Conservation (phyloP, 768 basidiomycete species). For the Lepiota brunneoincarnata region DNA sequence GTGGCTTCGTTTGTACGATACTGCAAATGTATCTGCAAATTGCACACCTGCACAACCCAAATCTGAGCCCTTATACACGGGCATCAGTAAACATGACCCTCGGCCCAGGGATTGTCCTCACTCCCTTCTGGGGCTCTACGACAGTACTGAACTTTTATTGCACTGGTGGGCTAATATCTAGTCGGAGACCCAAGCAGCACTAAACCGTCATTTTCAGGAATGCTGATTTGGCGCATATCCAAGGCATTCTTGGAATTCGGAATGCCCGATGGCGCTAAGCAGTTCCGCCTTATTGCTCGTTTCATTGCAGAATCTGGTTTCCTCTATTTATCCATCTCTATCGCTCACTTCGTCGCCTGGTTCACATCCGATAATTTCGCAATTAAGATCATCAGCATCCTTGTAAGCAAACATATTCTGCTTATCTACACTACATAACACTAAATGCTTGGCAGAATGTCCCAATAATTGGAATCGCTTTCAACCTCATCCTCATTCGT, state of each 20-base stretch:
- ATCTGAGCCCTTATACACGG: neutral
- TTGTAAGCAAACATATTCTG: too few relatives aligned
- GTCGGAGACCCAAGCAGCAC: too few relatives aligned
- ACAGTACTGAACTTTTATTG: neutral
- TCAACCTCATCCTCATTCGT: slow-evolving; percentile 4
- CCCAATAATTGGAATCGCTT: neutral
- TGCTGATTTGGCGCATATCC: too few relatives aligned
- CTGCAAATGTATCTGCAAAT: neutral
- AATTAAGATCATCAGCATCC: neutral
- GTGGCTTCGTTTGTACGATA: neutral
- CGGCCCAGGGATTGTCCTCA: neutral
- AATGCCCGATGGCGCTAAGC: neutral
- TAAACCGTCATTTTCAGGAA: too few relatives aligned
- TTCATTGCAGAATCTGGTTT: slow-evolving; percentile 6
- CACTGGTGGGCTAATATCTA: neutral
- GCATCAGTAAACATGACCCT: neutral
- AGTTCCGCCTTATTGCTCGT: neutral
- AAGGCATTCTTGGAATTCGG: too few relatives aligned
- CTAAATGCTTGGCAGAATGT: neutral
- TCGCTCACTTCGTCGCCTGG: slow-evolving; percentile 5
- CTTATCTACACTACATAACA: too few relatives aligned
- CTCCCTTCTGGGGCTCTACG: neutral
- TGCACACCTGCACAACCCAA: neutral
- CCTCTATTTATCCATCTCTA: slow-evolving; percentile 1
- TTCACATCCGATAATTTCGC: neutral